Percentiles rank a stretch among this genome's conserved stretches.
Conservation (phyloP, 257 asterid genomes). For the Nicotiana obtusifolia region DNA sequence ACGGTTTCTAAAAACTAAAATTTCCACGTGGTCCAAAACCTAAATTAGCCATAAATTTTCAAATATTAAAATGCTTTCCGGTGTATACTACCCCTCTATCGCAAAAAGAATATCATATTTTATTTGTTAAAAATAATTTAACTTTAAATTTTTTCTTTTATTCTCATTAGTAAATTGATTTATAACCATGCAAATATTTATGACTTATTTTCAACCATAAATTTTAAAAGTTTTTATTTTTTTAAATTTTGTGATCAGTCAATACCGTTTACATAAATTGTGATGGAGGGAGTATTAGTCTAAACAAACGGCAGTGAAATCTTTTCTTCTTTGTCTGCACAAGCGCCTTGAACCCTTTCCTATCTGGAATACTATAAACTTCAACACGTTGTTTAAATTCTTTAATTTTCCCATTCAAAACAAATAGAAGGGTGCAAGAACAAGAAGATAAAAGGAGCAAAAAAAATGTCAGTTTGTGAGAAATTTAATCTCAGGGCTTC, state of each 20-base stretch:
- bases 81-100: no score
- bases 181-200: no score
- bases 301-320: not conserved
- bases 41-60: not conserved
- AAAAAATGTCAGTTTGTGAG: not conserved
- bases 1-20: not conserved
- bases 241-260: no score
- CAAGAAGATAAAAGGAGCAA: not conserved
- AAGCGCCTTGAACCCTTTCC: not conserved
- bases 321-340: not conserved
- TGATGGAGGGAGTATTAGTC: not conserved
- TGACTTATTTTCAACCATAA: no score
- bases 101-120: no score
- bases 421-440: not conserved
- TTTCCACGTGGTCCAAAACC: constrained; percentile 20
- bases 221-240: no score
- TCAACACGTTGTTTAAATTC: not conserved
- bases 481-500: constrained; percentile 3
- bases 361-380: not conserved
- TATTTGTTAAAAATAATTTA: no score
- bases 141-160: no score
- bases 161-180: no score
- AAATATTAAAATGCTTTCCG: no score
- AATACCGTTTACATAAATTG: no score
- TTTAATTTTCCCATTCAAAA: not conserved